These are phyloP conservation scores for Cucurbita argyrosperma DNA, from an alignment of 306 rosid species.

Conservation along the genomic window DNA sequence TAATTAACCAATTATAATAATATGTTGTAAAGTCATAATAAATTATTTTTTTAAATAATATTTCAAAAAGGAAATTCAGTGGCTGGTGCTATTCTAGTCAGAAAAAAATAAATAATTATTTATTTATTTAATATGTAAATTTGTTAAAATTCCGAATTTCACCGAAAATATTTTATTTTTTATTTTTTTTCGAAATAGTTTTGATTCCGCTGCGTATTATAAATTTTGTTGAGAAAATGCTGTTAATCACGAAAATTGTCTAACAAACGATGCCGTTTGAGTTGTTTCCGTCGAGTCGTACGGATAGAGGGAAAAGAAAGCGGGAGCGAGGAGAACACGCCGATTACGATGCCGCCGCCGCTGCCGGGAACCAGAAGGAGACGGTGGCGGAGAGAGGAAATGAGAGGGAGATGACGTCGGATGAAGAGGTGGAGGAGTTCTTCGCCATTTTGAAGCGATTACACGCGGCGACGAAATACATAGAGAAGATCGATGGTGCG, in stretches of 20 bases:
- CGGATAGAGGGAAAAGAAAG: constrained; percentile 25
- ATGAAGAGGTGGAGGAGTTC: constrained; percentile 44
- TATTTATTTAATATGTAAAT: neutral
- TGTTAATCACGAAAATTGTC: neutral
- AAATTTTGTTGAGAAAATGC: neutral
- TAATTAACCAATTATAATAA: too few relatives aligned
- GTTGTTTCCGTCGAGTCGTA: neutral
- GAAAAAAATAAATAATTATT: too few relatives aligned
- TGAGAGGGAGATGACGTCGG: constrained; percentile 9
- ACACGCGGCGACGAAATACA: constrained; percentile 23
- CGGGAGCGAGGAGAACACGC: constrained; percentile 6
- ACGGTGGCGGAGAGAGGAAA: neutral
- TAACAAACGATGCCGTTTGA: neutral
- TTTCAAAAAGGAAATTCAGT: too few relatives aligned
- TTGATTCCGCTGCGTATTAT: neutral
- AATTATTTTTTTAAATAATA: too few relatives aligned
- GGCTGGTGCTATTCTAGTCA: too few relatives aligned
- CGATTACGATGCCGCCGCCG: neutral
- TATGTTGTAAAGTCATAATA: too few relatives aligned
- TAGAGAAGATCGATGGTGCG: constrained; percentile 11
- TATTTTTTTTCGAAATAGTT: neutral
- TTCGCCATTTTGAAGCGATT: constrained; percentile 32
- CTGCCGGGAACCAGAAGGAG: neutral
- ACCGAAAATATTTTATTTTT: neutral
- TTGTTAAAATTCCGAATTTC: too few relatives aligned